These are phyloP conservation scores for Wallacemonas sp. DNA, from an alignment of 208 protist species.

Conservation along the genomic window DNA sequence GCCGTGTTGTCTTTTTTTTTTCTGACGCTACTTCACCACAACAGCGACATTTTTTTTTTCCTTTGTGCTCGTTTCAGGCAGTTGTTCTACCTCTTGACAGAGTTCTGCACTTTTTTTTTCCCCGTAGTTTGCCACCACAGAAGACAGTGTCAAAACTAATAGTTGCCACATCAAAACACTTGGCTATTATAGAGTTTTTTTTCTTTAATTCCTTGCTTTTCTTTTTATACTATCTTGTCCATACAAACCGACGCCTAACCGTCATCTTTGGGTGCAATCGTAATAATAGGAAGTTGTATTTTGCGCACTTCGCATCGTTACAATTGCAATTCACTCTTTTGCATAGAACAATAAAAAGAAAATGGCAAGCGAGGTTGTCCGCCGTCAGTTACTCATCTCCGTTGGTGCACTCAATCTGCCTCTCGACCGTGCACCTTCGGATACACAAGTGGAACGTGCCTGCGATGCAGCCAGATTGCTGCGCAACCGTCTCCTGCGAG, in stretches of 20 bases:
- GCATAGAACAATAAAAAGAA: neutral
- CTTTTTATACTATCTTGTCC: neutral
- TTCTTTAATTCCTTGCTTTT: slow-evolving; percentile 18
- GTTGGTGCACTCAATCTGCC: slow-evolving; percentile 62
- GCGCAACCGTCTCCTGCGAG: slow-evolving; percentile 70
- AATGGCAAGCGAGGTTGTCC: slow-evolving; percentile 72
- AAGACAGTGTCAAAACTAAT: too few relatives aligned
- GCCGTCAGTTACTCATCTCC: slow-evolving; percentile 66
- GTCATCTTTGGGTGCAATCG: neutral
- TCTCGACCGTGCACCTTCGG: slow-evolving; percentile 33
- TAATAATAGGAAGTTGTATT: neutral
- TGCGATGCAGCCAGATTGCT: slow-evolving; percentile 77
- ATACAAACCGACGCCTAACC: slow-evolving; percentile 3
- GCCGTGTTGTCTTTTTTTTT: neutral
- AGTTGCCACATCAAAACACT: too few relatives aligned
- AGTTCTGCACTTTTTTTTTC: too few relatives aligned
- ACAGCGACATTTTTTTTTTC: too few relatives aligned
- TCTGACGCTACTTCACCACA: neutral
- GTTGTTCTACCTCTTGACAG: too few relatives aligned
- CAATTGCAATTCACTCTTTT: slow-evolving; percentile 11
- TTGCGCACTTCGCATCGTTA: slow-evolving; percentile 6
- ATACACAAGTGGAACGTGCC: slow-evolving; percentile 39
- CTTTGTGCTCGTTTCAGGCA: too few relatives aligned
- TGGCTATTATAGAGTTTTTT: too few relatives aligned
- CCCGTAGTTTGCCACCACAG: too few relatives aligned